Evolutionary conservation across 352 stramenopile species (phyloP).

Genomic region (Pythium oligandrum): DNA sequence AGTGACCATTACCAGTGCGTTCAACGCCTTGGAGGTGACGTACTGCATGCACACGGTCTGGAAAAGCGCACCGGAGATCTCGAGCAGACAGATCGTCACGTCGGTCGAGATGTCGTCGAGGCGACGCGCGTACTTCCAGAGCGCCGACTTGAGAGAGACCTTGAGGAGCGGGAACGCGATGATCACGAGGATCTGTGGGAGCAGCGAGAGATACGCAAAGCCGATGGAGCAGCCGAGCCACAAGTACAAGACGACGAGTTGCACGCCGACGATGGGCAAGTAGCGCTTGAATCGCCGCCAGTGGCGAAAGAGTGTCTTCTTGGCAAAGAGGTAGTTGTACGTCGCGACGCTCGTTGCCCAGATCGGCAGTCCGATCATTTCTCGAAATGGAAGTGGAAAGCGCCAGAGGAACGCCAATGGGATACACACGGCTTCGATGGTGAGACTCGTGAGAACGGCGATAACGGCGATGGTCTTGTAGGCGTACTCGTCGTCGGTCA

Average conservation of each 20-base stretch:
- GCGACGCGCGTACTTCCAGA: conserved; percentile 10
- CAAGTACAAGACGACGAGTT: conserved; percentile 12
- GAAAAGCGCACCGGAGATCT: conserved; percentile 17
- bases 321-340: conserved; percentile 6
- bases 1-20: background rate
- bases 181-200: conserved; percentile 5
- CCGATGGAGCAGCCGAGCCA: conserved; percentile 10
- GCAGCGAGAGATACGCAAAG: conserved; percentile 3
- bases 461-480: conserved; percentile 2
- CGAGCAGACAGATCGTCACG: conserved; percentile 16
- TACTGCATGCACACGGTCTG: conserved; percentile 20
- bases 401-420: conserved; percentile 13
- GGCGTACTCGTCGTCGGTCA: conserved; percentile 6
- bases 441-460: conserved; percentile 3
- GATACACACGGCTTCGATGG: conserved; percentile 10
- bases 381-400: conserved; percentile 11
- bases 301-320: background rate
- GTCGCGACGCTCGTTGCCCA: background rate
- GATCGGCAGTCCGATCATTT: conserved; percentile 8
- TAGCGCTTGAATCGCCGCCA: conserved; percentile 6
- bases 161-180: conserved; percentile 13
- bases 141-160: conserved; percentile 8
- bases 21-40: conserved; percentile 1
- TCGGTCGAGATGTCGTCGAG: conserved; percentile 17
- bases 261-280: conserved; percentile 4